Evolutionary conservation across 805 yeast genomes (phyloP).

Genomic region (Candida patagonica): DNA sequence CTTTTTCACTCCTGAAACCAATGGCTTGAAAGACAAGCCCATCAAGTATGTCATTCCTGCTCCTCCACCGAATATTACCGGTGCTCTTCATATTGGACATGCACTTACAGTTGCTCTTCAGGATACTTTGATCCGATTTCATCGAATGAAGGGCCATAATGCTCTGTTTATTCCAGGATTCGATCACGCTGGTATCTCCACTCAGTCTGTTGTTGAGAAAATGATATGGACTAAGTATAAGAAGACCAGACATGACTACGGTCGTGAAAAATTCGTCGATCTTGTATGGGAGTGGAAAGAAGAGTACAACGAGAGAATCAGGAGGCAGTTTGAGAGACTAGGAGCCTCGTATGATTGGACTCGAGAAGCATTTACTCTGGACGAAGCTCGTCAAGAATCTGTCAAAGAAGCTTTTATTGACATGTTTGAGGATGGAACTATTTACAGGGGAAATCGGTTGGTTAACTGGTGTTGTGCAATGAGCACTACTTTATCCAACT

Average conservation of each 20-base stretch:
- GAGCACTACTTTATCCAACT: conserved; percentile 90
- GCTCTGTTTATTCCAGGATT: conserved; percentile 91
- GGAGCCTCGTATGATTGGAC: conserved; percentile 98
- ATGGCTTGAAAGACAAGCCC: conserved; percentile 69
- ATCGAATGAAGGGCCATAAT: conserved; percentile 96
- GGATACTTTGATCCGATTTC: conserved; percentile 84
- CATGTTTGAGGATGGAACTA: conserved; percentile 88
- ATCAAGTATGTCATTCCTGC: conserved; percentile 89
- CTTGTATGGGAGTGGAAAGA: conserved; percentile 99
- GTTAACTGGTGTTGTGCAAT: conserved; percentile 95
- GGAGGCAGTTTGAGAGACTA: conserved; percentile 69
- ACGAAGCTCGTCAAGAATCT: conserved; percentile 65
- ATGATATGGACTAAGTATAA: conserved; percentile 81
- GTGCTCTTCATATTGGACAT: conserved; percentile 97
- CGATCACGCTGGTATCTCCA: conserved; percentile 98
- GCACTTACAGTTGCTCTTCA: conserved; percentile 93
- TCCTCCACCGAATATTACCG: conserved; percentile 99
- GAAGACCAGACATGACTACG: conserved; percentile 88
- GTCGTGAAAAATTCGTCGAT: conserved; percentile 80
- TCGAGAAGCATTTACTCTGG: conserved; percentile 88
- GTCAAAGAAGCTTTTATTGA: conserved; percentile 87
- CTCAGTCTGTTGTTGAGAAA: conserved; percentile 97
- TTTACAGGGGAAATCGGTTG: conserved; percentile 86
- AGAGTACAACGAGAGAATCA: conserved; percentile 79
- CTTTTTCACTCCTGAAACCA: conserved; percentile 75